These are phyloP conservation scores for Coprinellus micaceus DNA, from an alignment of 768 basidiomycete species.

Conservation along the genomic window DNA sequence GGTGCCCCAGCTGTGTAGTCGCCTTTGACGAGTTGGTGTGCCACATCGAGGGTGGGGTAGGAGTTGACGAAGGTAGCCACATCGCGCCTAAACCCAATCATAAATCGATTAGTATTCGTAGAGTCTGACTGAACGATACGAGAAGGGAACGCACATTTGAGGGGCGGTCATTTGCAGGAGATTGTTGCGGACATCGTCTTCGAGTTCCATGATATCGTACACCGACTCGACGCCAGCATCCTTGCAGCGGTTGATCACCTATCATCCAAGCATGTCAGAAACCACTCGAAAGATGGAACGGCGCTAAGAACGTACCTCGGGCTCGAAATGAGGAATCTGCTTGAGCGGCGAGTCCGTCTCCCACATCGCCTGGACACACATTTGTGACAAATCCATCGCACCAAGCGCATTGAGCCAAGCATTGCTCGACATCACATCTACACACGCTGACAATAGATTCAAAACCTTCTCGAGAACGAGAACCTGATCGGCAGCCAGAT, in stretches of 20 bases:
- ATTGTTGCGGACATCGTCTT: conserved; percentile 81
- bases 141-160: conserved; percentile 73
- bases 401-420: conserved; percentile 92
- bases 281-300: neutral
- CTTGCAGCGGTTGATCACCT: conserved; percentile 85
- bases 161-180: conserved; percentile 79
- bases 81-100: conserved; percentile 60
- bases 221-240: conserved; percentile 80
- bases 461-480: conserved; percentile 87
- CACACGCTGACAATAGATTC: conserved; percentile 88
- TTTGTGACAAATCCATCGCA: conserved; percentile 97
- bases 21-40: conserved; percentile 79
- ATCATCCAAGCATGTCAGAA: conserved; percentile 1
- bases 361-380: conserved; percentile 99
- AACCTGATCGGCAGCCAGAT: conserved; percentile 88
- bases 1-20: conserved; percentile 85
- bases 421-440: conserved; percentile 97
- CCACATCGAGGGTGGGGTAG: conserved; percentile 93
- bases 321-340: conserved; percentile 95
- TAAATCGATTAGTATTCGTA: neutral
- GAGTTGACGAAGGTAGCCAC: conserved; percentile 96
- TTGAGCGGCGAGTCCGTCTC: conserved; percentile 93
- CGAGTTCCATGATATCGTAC: conserved; percentile 98
- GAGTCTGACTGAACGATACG: conserved; percentile 1
- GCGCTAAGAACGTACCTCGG: conserved; percentile 51